Evolutionary conservation across 176 grass and related monocot species (phyloP).

Genomic region (Cenchrus fungigraminus): DNA sequence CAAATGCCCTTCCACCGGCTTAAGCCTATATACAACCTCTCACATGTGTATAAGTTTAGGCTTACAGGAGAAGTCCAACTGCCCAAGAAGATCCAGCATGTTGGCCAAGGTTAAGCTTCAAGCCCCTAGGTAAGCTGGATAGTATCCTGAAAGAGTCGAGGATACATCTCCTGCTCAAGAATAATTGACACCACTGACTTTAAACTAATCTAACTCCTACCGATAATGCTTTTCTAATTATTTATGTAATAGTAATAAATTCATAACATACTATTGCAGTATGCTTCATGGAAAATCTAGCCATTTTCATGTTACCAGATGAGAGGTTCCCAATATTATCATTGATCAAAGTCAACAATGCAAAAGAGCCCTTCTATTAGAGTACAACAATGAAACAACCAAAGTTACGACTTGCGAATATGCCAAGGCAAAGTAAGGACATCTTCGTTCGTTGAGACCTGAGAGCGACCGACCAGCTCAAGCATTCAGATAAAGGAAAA

Average conservation of each 20-base stretch:
- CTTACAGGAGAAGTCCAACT: background rate
- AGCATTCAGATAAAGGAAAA: background rate
- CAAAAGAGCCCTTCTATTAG: background rate
- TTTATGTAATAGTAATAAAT: background rate
- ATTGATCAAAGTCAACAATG: background rate
- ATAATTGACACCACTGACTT: background rate
- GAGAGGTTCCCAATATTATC: background rate
- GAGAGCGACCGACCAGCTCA: background rate
- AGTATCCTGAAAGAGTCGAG: background rate
- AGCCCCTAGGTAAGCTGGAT: background rate
- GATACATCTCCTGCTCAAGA: background rate
- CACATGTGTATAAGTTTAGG: background rate
- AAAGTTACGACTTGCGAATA: background rate
- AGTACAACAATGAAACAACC: background rate
- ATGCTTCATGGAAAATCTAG: background rate
- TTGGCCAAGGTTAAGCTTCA: conserved; percentile 2
- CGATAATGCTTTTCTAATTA: background rate
- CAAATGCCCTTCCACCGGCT: background rate
- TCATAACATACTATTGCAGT: background rate
- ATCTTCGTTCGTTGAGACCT: background rate
- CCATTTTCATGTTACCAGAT: background rate
- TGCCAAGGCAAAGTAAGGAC: background rate
- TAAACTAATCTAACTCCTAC: background rate
- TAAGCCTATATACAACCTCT: background rate
- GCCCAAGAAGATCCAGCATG: conserved; percentile 3